Base-by-base conservation (phyloP, 805 yeast genomes). In the Clavispora asparagi region DNA sequence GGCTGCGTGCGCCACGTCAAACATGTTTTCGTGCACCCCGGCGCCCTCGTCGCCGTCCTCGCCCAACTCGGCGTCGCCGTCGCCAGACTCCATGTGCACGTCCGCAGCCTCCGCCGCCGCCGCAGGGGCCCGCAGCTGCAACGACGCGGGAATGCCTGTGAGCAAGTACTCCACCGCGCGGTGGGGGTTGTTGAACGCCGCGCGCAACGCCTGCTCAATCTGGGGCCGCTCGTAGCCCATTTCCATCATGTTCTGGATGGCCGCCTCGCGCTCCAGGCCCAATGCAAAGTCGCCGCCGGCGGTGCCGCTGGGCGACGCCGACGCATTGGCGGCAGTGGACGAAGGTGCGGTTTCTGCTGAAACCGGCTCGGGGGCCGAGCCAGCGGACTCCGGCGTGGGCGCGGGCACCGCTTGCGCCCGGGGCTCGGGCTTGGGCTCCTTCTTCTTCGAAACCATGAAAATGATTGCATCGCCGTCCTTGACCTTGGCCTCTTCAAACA, bases 161-260 rank as follows among this genome's bases (percentile, higher is more conserved):
- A 94, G 71, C 42, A 94, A 74, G 64, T 92, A 91, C 64, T 94
- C 99, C 12, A 94, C 98, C 0, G 99, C 99, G 59, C 99, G 82
- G 63, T 92, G 98, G 17, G 99, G 98, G 67, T 94, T 91, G 70
- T 92, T 92, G 71, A 82, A 94, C 1, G 99, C 98, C 13, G 96
- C 96, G 57, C 95, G 82, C 63, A 94, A 71, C 0, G 99, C 99
- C 40, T 82, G 79, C 67, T 88, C 95, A 25, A 89, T 97, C 62
- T 88, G 87, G 14, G 81, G 77, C 57, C 95, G 82, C 43, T 85
- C 88, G 62, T 90, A 94, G 8, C 99, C 99, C 97, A 94, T 90
- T 55, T 88, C 97, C 82, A 90, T 79, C 64, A 94, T 90, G 61
- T 85, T 85, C 48, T 74, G 76, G 47, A 92, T 79, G 30, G 95